phyloP scores from a whole-genome alignment of 1,139 yeast genomes.

The Yamadazyma membranifaciens region DNA sequence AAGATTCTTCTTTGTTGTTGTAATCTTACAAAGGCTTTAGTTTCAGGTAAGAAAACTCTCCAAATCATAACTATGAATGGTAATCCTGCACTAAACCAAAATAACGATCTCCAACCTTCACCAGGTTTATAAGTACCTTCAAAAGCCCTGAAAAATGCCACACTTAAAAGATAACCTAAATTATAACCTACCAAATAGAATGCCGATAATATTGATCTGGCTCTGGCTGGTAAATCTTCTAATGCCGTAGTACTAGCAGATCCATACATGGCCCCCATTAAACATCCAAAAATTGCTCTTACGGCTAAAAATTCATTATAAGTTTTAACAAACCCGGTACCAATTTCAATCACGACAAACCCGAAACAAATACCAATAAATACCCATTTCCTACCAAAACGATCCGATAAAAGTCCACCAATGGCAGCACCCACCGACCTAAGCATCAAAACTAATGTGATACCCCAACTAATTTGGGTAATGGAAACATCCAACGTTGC shows the following conservation, averaged over 20 bases:
- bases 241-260: constrained; percentile 30
- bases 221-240: constrained; percentile 34
- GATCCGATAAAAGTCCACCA: constrained; percentile 67
- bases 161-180: constrained; percentile 37
- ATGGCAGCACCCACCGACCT: constrained; percentile 76
- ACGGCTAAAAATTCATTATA: constrained; percentile 66
- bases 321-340: constrained; percentile 68
- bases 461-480: constrained; percentile 72
- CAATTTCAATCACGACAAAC: constrained; percentile 62
- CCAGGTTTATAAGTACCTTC: constrained; percentile 56
- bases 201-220: constrained; percentile 38
- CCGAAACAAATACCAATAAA: constrained; percentile 51
- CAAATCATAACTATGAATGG: constrained; percentile 33
- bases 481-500: constrained; percentile 46
- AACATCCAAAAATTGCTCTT: constrained; percentile 38
- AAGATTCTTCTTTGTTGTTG: constrained; percentile 17
- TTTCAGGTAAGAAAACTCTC: constrained; percentile 35
- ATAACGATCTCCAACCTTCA: constrained; percentile 69
- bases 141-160: constrained; percentile 43
- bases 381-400: constrained; percentile 74
- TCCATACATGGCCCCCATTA: constrained; percentile 42
- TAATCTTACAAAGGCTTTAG: constrained; percentile 24
- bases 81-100: constrained; percentile 75
- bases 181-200: constrained; percentile 41
- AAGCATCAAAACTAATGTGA: constrained; percentile 74